phyloP scores from a whole-genome alignment of 2,329 filamentous ascomycete genomes.

The Alternaria burnsii region DNA sequence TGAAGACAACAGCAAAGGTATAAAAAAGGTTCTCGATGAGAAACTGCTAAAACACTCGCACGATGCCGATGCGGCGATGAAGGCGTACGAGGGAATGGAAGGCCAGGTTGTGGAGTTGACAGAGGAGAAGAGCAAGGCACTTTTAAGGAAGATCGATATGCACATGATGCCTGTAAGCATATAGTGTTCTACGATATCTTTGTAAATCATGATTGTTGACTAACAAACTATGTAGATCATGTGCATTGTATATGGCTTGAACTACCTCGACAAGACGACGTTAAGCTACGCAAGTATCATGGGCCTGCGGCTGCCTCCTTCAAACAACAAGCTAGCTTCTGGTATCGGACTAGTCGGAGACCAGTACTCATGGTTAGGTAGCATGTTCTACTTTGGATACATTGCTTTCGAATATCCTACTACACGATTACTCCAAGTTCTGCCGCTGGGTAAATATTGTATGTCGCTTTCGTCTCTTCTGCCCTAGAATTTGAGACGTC shows the following conservation, averaged over 20 bases:
- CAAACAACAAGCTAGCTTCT: conserved; percentile 39
- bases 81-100: conserved; percentile 60
- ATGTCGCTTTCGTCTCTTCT: neutral
- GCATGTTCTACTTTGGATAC: conserved; percentile 64
- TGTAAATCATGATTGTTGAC: neutral
- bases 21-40: conserved; percentile 26
- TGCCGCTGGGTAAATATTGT: conserved; percentile 72
- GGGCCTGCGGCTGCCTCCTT: conserved; percentile 53
- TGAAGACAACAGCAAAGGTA: conserved; percentile 9
- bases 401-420: conserved; percentile 72
- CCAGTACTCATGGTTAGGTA: conserved; percentile 62
- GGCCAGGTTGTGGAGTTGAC: conserved; percentile 64
- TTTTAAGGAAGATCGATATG: conserved; percentile 69
- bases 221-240: conserved; percentile 54
- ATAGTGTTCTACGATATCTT: neutral
- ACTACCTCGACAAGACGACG: conserved; percentile 68
- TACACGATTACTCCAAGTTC: conserved; percentile 68
- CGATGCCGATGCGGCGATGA: conserved; percentile 69
- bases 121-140: conserved; percentile 64
- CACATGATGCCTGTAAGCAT: conserved; percentile 63
- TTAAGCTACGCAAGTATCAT: conserved; percentile 63
- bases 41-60: conserved; percentile 59
- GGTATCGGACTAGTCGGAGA: conserved; percentile 59
- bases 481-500: neutral
- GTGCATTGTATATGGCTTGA: conserved; percentile 66